Conservation (phyloP, 73 alveolate genomes). For the Symbiodinium pilosum region DNA sequence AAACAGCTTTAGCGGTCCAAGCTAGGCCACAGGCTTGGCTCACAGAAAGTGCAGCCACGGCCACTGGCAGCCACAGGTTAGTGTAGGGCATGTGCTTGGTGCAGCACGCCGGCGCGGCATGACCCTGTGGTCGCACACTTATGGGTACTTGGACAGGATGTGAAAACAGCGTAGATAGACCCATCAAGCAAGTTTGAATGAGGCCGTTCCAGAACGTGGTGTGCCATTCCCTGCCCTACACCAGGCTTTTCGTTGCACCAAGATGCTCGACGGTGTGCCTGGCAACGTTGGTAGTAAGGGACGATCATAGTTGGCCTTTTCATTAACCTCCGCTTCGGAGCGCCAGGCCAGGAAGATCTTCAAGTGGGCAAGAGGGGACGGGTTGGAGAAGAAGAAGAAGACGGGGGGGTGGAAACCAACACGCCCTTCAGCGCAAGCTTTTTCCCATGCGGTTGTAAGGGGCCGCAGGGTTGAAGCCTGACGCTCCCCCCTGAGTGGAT, state of each 20-base stretch:
- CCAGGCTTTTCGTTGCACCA: slow-evolving; percentile 63
- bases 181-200: too few species aligned
- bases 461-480: too few species aligned
- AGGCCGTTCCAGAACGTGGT: slow-evolving; percentile 91
- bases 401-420: too few species aligned
- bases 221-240: slow-evolving; percentile 44
- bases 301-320: not conserved
- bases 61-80: too few species aligned
- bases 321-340: too few species aligned
- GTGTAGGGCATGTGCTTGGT: not conserved
- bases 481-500: too few species aligned
- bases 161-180: too few species aligned
- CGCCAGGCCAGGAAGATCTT: too few species aligned
- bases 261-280: slow-evolving; percentile 32
- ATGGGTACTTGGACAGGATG: not conserved
- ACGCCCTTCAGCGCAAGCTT: too few species aligned
- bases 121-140: not conserved
- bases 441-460: too few species aligned
- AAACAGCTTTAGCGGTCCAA: not conserved
- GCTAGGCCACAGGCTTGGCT: not conserved
- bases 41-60: not conserved
- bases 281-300: not conserved
- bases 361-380: too few species aligned
- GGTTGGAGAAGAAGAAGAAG: too few species aligned
- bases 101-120: not conserved